Evolutionary conservation across 2,329 filamentous ascomycete genomes (phyloP), one percentile per base, ranked within the genome.

Genomic region (Xenoacremonium recifei): DNA sequence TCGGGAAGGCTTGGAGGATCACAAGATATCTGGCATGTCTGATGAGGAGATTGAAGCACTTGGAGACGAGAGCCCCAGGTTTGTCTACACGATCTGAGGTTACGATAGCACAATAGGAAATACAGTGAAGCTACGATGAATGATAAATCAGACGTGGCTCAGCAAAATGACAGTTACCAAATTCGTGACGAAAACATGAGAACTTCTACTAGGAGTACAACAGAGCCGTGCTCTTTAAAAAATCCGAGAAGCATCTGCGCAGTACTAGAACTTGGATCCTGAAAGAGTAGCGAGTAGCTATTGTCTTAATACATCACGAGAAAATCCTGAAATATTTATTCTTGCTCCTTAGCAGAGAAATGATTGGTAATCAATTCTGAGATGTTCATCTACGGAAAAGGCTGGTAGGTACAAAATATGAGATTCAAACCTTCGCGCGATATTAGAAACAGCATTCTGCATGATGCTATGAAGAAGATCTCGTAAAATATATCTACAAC

Each of bases 21-120:
- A 42, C 20, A 45, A 38, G 31, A 34, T 45, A 9, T 23, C 12
- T 11, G 39, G 43, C 3, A 38, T 45, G 39, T 34, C 35, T 15
- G 39, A 42, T n/a, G 39, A 31, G 19, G 21, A 45, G 13, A 35
- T 45, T 5, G 19, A 42, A 23, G 43, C 43, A 10, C 39, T 45
- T 17, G 43, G 43, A 4, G 43, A 45, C 19, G 34, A 21, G 19
- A 45, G 43, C 13, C 43, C 43, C 18, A 39, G 39, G 23, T 42
- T 45, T 17, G 35, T 45, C 18, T 42, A 45, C 20, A 42, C 39
- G 3, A 42, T 42, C 31, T 42, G 15, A 42, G 15, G n/a, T n/a
- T n/a, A 27, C 23, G 9, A 13, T 27, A 7, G 7, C 23, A 27
- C 23, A 27, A n/a, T n/a, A n/a, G n/a, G n/a, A n/a, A n/a, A n/a